Base-by-base conservation (phyloP, 2,329 filamentous ascomycete genomes). In the Setomelanomma holmii region DNA sequence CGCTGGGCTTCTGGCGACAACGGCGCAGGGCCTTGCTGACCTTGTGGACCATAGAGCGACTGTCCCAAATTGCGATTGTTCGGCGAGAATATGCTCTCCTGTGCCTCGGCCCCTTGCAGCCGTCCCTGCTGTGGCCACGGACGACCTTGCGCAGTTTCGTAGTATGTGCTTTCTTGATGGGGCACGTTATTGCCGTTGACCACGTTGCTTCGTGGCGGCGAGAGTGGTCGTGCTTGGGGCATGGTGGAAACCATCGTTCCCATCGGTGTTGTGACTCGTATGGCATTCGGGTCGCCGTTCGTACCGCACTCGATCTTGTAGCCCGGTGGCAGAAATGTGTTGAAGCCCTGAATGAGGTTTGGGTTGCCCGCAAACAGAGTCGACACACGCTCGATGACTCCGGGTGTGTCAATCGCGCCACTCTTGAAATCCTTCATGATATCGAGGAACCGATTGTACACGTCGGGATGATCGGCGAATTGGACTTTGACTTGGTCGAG, bases 351-450 rank as follows among this genome's bases (percentile, higher is more conserved):
- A 42, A 99, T 98, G 21, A 96, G 83, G 70, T 90, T 95, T 2
- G 95, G 95, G 67, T 99, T 93, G 2, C 95, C 95, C 19, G 93
- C 93, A 71, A 99, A 99, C 1, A 99, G 85, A 45, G 92, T 91
- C 1, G 95, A 98, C 22, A 99, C 95, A 42, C 95, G 88, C 67
- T 96, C 96, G 63, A 99, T 99, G 2, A 99, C 95, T 1, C 95
- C 95, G 0, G 95, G 95, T 0, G 95, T 99, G 72, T 99, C 95
- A 66, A 99, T 99, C 85, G 93, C 92, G 78, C 96, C 93, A 67
- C 92, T 96, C 78, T 99, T 99, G 75, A 99, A 99, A 66, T 99
- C 95, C 71, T 99, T 99, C 95, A 99, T 99, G 42, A 99, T 99
- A 66, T 99, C 95, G 40, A 99, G 79, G 66, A 99, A 98, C 33